A percentile compares a stretch with the other conserved stretches of the same genome.
phyloP scores from a whole-genome alignment of 2,329 filamentous ascomycete genomes.

The Niveomyces coronatus region DNA sequence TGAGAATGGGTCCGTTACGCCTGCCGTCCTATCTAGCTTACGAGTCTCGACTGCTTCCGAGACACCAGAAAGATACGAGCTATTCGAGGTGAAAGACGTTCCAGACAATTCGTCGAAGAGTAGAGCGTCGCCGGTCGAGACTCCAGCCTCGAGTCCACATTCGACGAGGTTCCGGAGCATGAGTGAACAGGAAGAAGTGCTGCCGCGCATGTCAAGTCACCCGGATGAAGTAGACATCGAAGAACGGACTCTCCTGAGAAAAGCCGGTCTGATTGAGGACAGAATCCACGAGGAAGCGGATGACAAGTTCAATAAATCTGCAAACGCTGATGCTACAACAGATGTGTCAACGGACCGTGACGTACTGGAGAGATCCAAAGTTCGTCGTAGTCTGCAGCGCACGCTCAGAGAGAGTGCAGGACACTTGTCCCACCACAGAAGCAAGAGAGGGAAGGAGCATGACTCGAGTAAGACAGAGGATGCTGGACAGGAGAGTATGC shows the following conservation, averaged over 20 bases:
- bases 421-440: slow-evolving; percentile 56
- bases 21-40: slow-evolving; percentile 15
- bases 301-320: slow-evolving; percentile 26
- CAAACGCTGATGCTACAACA: slow-evolving; percentile 21
- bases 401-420: slow-evolving; percentile 74
- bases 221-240: slow-evolving; percentile 49
- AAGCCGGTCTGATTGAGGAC: slow-evolving; percentile 52
- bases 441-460: slow-evolving; percentile 63
- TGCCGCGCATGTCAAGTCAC: slow-evolving; percentile 14
- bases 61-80: neutral
- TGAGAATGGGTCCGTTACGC: slow-evolving; percentile 19
- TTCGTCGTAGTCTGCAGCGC: slow-evolving; percentile 78
- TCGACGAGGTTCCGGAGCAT: slow-evolving; percentile 12
- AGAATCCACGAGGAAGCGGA: slow-evolving; percentile 19
- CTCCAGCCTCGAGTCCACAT: slow-evolving; percentile 15
- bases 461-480: slow-evolving; percentile 24
- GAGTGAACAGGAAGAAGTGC: slow-evolving; percentile 13
- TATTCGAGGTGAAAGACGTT: neutral
- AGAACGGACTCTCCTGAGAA: slow-evolving; percentile 57
- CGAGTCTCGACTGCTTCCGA: slow-evolving; percentile 11
- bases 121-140: slow-evolving; percentile 14
- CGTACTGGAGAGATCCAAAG: slow-evolving; percentile 52
- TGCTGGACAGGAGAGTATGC: slow-evolving; percentile 48
- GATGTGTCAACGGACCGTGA: slow-evolving; percentile 32
- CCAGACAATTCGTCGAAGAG: slow-evolving; percentile 12